These are phyloP conservation scores for Monosporozyma siamensis DNA, from an alignment of 805 yeast genomes.

Conservation along the genomic window DNA sequence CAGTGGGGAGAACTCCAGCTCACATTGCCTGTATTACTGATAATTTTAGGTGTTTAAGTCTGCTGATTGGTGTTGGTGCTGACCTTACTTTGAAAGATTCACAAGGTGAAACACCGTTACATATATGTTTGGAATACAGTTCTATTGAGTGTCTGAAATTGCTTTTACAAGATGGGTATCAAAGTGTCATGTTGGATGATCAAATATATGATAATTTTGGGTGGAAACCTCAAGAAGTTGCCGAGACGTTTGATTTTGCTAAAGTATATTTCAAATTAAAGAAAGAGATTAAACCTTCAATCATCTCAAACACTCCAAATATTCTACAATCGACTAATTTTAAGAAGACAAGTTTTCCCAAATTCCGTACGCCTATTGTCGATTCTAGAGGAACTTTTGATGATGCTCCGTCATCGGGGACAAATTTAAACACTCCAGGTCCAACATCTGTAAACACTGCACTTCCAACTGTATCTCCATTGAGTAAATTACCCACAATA, in stretches of 20 bases:
- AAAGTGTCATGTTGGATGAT: conserved; percentile 30
- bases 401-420: conserved; percentile 24
- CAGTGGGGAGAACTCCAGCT: conserved; percentile 49
- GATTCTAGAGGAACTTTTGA: conserved; percentile 21
- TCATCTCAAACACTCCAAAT: conserved; percentile 6
- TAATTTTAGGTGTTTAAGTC: conserved; percentile 50
- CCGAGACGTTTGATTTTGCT: conserved; percentile 44
- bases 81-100: conserved; percentile 62
- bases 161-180: conserved; percentile 32
- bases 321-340: background rate
- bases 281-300: conserved; percentile 12
- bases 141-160: conserved; percentile 46
- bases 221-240: conserved; percentile 56
- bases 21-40: conserved; percentile 58
- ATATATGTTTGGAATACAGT: conserved; percentile 69
- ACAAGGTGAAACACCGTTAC: conserved; percentile 76
- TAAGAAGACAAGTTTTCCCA: conserved; percentile 13
- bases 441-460: background rate
- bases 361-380: conserved; percentile 22
- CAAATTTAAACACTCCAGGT: conserved; percentile 16
- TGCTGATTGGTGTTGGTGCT: conserved; percentile 67
- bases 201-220: conserved; percentile 43
- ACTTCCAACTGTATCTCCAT: conserved; percentile 1
- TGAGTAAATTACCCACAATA: conserved; percentile 11
- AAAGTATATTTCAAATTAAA: conserved; percentile 31